These are phyloP conservation scores for Pythium sp. DNA, from an alignment of 352 stramenopile genomes.

Conservation along the genomic window DNA sequence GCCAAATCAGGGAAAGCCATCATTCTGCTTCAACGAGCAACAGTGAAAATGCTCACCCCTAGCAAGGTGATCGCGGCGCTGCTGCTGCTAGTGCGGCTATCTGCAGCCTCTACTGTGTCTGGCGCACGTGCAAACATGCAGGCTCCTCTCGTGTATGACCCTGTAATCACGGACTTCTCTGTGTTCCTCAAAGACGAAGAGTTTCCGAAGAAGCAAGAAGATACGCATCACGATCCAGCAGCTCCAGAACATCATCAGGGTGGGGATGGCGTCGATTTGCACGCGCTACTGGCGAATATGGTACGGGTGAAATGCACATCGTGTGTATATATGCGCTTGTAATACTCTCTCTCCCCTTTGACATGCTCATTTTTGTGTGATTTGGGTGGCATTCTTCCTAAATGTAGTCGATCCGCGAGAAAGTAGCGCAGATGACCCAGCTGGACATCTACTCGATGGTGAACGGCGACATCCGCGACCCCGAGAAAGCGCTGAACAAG, in stretches of 20 bases:
- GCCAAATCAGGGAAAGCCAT: background rate
- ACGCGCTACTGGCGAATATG: slow-evolving; percentile 15
- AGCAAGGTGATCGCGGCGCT: background rate
- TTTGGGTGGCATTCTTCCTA: background rate
- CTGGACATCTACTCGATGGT: slow-evolving; percentile 88
- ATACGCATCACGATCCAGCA: background rate
- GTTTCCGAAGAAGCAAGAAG: background rate
- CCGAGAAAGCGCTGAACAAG: slow-evolving; percentile 44
- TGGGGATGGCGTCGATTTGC: slow-evolving; percentile 3
- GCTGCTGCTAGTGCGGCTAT: background rate
- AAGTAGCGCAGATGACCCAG: slow-evolving; percentile 89
- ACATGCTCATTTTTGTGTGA: background rate
- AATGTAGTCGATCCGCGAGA: slow-evolving; percentile 48
- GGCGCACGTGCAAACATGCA: background rate
- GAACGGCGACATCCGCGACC: slow-evolving; percentile 49
- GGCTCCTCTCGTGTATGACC: slow-evolving; percentile 10
- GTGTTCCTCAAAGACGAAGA: background rate
- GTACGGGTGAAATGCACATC: background rate
- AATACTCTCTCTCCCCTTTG: too few species aligned
- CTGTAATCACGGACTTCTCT: slow-evolving; percentile 11
- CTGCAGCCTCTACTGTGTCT: background rate
- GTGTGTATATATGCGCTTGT: background rate
- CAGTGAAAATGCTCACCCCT: background rate
- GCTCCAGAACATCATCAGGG: background rate
- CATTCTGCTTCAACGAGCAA: background rate